Evolutionary conservation across 768 basidiomycete genomes (phyloP).

Genomic region (Paxillus rubicundulus): DNA sequence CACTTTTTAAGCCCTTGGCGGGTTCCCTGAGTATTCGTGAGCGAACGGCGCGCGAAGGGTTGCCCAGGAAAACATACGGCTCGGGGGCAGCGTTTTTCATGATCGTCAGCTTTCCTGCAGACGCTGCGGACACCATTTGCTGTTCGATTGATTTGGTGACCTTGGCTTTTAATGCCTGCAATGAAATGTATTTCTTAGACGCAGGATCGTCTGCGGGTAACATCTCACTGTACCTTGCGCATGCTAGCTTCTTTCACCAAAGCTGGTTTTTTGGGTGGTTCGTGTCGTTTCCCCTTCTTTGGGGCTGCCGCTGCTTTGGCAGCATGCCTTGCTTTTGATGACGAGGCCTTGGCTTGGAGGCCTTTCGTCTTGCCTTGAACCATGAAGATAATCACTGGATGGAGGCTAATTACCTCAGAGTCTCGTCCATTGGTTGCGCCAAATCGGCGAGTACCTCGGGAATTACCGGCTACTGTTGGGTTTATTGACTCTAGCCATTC

Average conservation of each 20-base stretch:
- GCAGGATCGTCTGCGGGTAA: neutral
- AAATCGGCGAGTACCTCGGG: slow-evolving; percentile 10
- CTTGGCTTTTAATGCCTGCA: slow-evolving; percentile 79
- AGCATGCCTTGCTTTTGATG: slow-evolving; percentile 50
- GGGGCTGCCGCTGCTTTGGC: slow-evolving; percentile 64
- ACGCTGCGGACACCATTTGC: slow-evolving; percentile 88
- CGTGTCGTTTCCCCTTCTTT: slow-evolving; percentile 76
- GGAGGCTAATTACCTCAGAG: too few relatives aligned
- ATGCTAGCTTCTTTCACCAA: slow-evolving; percentile 74
- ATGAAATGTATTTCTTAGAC: neutral
- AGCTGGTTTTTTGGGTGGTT: slow-evolving; percentile 78
- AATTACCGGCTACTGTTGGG: slow-evolving; percentile 22
- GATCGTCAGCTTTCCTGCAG: slow-evolving; percentile 85
- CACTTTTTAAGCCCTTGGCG: slow-evolving; percentile 14
- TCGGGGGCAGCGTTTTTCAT: slow-evolving; percentile 65
- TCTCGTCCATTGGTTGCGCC: neutral
- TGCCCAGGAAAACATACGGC: slow-evolving; percentile 18
- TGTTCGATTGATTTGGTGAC: slow-evolving; percentile 90
- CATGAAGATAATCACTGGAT: slow-evolving; percentile 35
- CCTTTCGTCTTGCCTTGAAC: slow-evolving; percentile 87
- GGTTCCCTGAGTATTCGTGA: slow-evolving; percentile 17
- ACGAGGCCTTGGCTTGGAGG: slow-evolving; percentile 51
- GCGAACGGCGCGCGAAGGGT: neutral
- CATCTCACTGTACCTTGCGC: slow-evolving; percentile 56
- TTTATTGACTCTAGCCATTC: neutral